These are phyloP conservation scores for Bipolaris sorokiniana DNA, from an alignment of 2,329 filamentous ascomycete genomes.

Conservation along the genomic window DNA sequence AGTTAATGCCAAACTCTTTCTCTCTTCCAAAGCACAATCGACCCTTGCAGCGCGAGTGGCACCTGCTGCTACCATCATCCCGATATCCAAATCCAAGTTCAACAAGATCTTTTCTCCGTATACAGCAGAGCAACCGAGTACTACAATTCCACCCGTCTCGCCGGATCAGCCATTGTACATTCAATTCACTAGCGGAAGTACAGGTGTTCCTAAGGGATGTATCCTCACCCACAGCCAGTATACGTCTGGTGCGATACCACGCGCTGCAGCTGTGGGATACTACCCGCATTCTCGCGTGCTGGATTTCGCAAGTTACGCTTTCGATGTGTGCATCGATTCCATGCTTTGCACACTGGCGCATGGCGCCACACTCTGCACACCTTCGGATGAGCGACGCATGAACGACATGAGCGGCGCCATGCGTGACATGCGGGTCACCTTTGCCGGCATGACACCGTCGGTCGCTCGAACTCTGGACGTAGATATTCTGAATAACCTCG, in stretches of 20 bases:
- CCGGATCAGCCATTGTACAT: constrained; percentile 41
- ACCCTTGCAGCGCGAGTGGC: constrained; percentile 38
- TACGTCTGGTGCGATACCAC: constrained; percentile 45
- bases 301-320: constrained; percentile 49
- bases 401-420: constrained; percentile 55
- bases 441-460: constrained; percentile 48
- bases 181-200: constrained; percentile 48
- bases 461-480: constrained; percentile 47
- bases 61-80: constrained; percentile 40
- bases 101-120: constrained; percentile 37
- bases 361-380: constrained; percentile 46
- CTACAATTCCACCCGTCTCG: constrained; percentile 33
- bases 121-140: constrained; percentile 36
- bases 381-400: constrained; percentile 55
- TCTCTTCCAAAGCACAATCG: constrained; percentile 40
- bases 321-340: constrained; percentile 47
- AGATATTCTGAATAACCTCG: constrained; percentile 50
- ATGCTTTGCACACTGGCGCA: constrained; percentile 45
- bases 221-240: constrained; percentile 46
- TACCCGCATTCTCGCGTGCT: constrained; percentile 41
- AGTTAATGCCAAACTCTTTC: constrained; percentile 35
- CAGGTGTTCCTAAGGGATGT: constrained; percentile 45
- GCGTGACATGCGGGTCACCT: constrained; percentile 43
- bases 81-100: constrained; percentile 43
- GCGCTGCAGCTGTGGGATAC: constrained; percentile 44